These are phyloP conservation scores for Pezicula rhizophila DNA, from an alignment of 2,329 filamentous ascomycete genomes.

Conservation along the genomic window DNA sequence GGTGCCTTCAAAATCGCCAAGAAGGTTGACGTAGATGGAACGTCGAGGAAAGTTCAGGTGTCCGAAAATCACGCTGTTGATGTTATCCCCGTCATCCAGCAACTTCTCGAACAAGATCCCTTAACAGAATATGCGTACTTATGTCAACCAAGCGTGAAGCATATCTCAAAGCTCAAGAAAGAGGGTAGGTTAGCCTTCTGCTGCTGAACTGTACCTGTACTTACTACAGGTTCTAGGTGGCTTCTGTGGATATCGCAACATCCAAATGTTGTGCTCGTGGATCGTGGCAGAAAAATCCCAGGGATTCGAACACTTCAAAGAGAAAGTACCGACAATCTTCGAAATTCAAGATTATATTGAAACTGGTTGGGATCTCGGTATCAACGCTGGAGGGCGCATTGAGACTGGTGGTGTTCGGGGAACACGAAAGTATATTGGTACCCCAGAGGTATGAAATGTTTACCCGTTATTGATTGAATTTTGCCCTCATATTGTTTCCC, in stretches of 20 bases:
- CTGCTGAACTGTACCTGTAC: background rate
- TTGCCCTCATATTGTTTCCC: constrained; percentile 5
- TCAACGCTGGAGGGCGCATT: constrained; percentile 65
- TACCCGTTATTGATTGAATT: background rate
- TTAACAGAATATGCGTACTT: constrained; percentile 68
- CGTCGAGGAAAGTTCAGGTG: constrained; percentile 32
- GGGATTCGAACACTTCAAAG: constrained; percentile 55
- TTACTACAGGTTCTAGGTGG: constrained; percentile 47
- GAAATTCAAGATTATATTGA: constrained; percentile 84
- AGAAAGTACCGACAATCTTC: constrained; percentile 67
- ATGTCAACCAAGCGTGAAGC: constrained; percentile 68
- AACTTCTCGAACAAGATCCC: constrained; percentile 58
- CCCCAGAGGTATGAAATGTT: constrained; percentile 61
- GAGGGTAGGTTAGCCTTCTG: constrained; percentile 48
- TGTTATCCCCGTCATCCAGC: constrained; percentile 56
- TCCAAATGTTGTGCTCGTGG: constrained; percentile 84
- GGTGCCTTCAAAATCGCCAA: constrained; percentile 50
- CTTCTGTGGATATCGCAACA: constrained; percentile 93
- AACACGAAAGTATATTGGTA: constrained; percentile 95
- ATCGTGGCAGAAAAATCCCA: constrained; percentile 53
- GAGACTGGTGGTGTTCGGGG: constrained; percentile 83
- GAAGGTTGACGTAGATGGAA: constrained; percentile 37
- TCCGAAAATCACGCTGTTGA: constrained; percentile 43
- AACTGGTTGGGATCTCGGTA: constrained; percentile 77
- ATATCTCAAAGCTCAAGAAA: constrained; percentile 73